Percentiles rank a stretch among this genome's conserved stretches.
Conservation (phyloP, 331 rosid species). For the Rhamnella rubrinervis region DNA sequence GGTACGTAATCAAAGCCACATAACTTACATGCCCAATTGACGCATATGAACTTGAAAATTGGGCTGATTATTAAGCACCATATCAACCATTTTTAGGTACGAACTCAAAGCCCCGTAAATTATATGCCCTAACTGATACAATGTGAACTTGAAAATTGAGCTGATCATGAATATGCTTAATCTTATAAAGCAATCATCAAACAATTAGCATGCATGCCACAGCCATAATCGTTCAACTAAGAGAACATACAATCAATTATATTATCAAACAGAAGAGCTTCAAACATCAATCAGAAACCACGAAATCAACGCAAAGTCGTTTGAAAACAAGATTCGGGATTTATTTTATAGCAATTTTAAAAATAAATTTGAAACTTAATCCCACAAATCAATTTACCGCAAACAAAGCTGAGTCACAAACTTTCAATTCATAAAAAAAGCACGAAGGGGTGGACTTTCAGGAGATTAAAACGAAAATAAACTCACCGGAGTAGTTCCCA, state of each 20-base stretch:
- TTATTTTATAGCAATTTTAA: background rate
- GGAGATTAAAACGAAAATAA: background rate
- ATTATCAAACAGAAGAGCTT: too few relatives aligned
- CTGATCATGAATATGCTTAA: background rate
- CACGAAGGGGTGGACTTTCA: background rate
- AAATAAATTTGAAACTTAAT: background rate
- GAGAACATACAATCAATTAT: too few relatives aligned
- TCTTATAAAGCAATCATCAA: background rate
- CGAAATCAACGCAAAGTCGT: too few relatives aligned
- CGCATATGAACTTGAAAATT: background rate
- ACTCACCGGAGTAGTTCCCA: conserved; percentile 36
- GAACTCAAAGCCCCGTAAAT: background rate
- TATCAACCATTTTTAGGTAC: too few relatives aligned
- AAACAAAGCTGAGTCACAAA: background rate
- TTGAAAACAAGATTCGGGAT: too few relatives aligned
- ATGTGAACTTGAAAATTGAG: background rate
- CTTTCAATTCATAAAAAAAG: background rate
- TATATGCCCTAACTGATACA: background rate
- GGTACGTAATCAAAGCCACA: too few relatives aligned
- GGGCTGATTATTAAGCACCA: too few relatives aligned
- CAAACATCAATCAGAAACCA: too few relatives aligned
- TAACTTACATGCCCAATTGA: background rate
- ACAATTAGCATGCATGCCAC: conserved; percentile 9
- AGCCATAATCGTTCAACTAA: background rate
- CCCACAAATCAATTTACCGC: background rate